Percentiles rank a stretch among this genome's conserved stretches.
Conservation (phyloP, 169 alveolate genomes). For the Pseudocohnilembus persalinus region DNA sequence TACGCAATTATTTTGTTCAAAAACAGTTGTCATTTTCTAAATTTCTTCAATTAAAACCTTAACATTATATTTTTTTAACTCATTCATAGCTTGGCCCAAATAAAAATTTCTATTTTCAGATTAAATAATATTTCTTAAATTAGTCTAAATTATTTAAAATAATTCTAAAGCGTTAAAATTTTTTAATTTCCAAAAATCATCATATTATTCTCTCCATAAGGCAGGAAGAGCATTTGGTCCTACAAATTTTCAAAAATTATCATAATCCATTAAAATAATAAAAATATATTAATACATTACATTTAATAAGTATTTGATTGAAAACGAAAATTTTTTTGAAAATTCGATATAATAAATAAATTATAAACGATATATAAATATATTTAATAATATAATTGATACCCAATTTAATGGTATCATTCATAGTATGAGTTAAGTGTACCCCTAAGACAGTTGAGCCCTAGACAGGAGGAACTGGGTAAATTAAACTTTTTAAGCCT, state of each 20-base stretch:
- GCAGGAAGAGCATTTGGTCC: constrained; percentile 69
- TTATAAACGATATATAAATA: background rate
- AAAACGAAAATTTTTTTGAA: no score
- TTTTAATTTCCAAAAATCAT: constrained; percentile 25
- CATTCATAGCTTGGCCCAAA: constrained; percentile 6
- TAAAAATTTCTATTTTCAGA: constrained; percentile 38
- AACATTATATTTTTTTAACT: constrained; percentile 29
- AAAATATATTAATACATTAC: no score
- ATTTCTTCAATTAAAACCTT: background rate
- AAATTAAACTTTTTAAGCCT: constrained; percentile 48
- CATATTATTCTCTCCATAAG: constrained; percentile 56
- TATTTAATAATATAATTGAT: no score
- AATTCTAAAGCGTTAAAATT: constrained; percentile 34
- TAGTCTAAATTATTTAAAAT: constrained; percentile 22
- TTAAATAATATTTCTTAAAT: constrained; percentile 21
- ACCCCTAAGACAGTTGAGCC: constrained; percentile 63
- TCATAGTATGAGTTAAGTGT: constrained; percentile 58
- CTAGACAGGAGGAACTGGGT: constrained; percentile 65
- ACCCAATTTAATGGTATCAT: constrained; percentile 67
- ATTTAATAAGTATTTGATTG: no score
- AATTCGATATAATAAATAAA: no score
- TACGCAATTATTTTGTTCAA: constrained; percentile 3
- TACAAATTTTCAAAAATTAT: no score
- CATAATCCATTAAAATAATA: no score
- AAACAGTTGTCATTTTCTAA: background rate